These are phyloP conservation scores for Tricholoma flavovirens DNA, from an alignment of 768 basidiomycete genomes.

Conservation along the genomic window DNA sequence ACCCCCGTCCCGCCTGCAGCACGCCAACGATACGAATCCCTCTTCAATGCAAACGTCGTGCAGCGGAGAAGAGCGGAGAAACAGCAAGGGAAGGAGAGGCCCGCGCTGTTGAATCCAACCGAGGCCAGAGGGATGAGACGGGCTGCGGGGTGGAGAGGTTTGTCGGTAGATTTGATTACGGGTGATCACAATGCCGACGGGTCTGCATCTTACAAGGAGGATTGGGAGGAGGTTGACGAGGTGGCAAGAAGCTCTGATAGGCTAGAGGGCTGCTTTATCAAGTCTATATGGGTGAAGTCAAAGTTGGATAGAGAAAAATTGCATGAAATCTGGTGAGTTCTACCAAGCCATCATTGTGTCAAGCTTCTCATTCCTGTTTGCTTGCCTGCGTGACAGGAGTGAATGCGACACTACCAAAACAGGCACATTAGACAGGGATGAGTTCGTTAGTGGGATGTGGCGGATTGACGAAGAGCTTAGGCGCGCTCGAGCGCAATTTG, in stretches of 20 bases:
- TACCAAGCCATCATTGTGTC: neutral
- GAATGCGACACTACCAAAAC: conserved; percentile 56
- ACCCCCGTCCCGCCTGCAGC: conserved; percentile 65
- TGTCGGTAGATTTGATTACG: conserved; percentile 63
- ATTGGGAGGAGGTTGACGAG: conserved; percentile 25
- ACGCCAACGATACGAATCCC: conserved; percentile 57
- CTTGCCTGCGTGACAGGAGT: conserved; percentile 37
- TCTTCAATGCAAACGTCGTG: conserved; percentile 58
- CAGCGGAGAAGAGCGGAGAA: conserved; percentile 40
- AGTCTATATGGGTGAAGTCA: conserved; percentile 58
- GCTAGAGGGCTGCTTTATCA: conserved; percentile 52
- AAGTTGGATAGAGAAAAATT: conserved; percentile 48
- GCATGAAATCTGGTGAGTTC: conserved; percentile 59
- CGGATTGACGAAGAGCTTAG: conserved; percentile 79
- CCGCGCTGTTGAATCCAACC: conserved; percentile 28
- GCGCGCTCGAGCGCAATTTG: conserved; percentile 40
- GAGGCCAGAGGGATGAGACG: conserved; percentile 41
- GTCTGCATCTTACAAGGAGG: conserved; percentile 9
- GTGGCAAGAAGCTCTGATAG: conserved; percentile 37
- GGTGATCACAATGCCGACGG: conserved; percentile 24
- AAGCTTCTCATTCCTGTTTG: neutral
- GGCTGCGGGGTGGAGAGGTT: conserved; percentile 69
- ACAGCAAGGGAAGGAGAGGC: conserved; percentile 25
- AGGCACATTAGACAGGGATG: conserved; percentile 59
- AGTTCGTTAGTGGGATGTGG: conserved; percentile 80